Base-by-base conservation (phyloP, 192 early-diverging fungal genomes). In the Chytriomyces sp. region DNA sequence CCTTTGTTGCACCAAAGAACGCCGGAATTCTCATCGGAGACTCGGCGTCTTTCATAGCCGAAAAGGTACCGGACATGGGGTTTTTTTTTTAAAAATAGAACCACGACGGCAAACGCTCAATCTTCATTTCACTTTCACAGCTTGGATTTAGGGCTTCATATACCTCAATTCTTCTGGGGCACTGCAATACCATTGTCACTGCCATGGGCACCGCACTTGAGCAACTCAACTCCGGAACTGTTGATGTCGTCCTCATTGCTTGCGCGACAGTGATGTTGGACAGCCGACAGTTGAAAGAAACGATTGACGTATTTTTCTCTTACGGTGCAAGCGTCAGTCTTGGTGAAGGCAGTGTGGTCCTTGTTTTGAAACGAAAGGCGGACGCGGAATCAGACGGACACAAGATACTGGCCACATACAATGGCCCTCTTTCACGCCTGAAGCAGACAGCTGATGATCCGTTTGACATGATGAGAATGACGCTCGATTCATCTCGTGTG, bases 341-440 rank as follows among this genome's bases (percentile, higher is more conserved):
- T 24, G 48, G 68, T 20, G 68, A 69, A 62, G 68, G 48, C 20
- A 44, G 35, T 24, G 28, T 69, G 11, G 20, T 44, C n/a, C 10
- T 69, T 53, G 68, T 69, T 69, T 26, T 69, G 18, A 69, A 69
- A 47, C 48, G 50, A 11, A 50, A 59, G 10, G 68, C 20, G 20
- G 68, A 69, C 28, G 68, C 68, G 20, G 68, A 23, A 11, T 23
- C 35, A 50, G 68, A 69, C 45, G 20, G 45, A 28, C 2, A 69
- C 59, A 11, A 18, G 10, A 69, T 69, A 11, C 45, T 23, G 3
- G 2, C 50, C 10, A 35, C 35, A 35, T 35, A 35, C 35, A 35
- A 35, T 35, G 35, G 35, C 35, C 35, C 35, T 35, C 35, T 35
- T 35, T 35, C 35, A 35, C 35, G 35, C 35, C 35, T 35, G 35